A percentile compares a stretch with the other conserved stretches of the same genome.
Conservation (phyloP, 2,329 filamentous ascomycete species). For the Paraphoma sp. region DNA sequence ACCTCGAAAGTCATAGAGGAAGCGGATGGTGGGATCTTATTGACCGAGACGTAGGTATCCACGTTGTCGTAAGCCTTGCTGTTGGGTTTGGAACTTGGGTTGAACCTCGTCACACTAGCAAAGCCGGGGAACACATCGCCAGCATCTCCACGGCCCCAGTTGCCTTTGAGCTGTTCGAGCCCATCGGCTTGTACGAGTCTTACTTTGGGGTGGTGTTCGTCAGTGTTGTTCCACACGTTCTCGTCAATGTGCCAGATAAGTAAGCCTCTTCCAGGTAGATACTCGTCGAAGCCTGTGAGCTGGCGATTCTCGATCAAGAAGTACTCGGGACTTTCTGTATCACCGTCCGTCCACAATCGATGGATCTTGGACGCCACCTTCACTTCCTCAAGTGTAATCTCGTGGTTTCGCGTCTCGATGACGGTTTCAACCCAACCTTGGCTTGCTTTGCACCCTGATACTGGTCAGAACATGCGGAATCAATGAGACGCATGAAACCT, state of each 20-base stretch:
- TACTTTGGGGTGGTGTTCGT: slow-evolving; percentile 28
- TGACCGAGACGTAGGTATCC: slow-evolving; percentile 26
- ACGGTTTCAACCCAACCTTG: slow-evolving; percentile 28
- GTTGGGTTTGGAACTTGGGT: slow-evolving; percentile 16
- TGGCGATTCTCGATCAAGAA: slow-evolving; percentile 31
- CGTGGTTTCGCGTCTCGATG: slow-evolving; percentile 19
- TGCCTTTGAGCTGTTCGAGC: slow-evolving; percentile 20
- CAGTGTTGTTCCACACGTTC: slow-evolving; percentile 11
- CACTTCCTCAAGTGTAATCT: slow-evolving; percentile 27
- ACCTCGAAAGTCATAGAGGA: slow-evolving; percentile 28
- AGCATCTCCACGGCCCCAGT: slow-evolving; percentile 19
- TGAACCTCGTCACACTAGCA: slow-evolving; percentile 11
- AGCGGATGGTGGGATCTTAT: slow-evolving; percentile 17
- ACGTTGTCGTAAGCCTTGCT: slow-evolving; percentile 25
- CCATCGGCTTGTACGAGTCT: slow-evolving; percentile 32
- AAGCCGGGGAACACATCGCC: slow-evolving; percentile 28
- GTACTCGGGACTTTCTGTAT: slow-evolving; percentile 22
- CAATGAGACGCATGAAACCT: neutral
- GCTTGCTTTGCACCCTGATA: slow-evolving; percentile 26
- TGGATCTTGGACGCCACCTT: slow-evolving; percentile 21
- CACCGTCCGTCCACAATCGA: slow-evolving; percentile 30
- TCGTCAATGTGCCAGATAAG: slow-evolving; percentile 36
- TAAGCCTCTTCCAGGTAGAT: slow-evolving; percentile 25
- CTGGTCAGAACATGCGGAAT: neutral
- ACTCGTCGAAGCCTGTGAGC: slow-evolving; percentile 22